Base-by-base conservation (phyloP, 2,329 filamentous ascomycete species). In the Grosmannia huntii region DNA sequence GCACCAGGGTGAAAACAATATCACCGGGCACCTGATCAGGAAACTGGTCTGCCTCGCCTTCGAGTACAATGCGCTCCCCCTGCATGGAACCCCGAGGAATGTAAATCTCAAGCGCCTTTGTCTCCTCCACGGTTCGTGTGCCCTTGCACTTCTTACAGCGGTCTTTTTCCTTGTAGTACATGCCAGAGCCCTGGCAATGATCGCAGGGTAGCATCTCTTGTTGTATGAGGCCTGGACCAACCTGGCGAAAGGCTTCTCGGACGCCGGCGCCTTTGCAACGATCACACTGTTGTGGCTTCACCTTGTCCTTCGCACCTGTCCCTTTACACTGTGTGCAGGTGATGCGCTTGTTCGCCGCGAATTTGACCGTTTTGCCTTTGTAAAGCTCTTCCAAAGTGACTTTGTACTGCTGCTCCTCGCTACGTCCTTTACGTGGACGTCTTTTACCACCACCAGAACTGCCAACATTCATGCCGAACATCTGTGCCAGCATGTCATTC, bases 121-220 rank as follows among this genome's bases (percentile, higher is more conserved):
- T 94, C 73, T 94, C 88, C 66, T 90, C 86, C 51, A 84, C 83
- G 16, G 89, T 90, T 62, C 89, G 83, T 71, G 88, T 89, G 67
- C 94, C 94, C 75, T 97, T 97, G 83, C 94, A 99, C 77, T 94
- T 96, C 79, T 95, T 96, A 79, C 94, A 99, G 69, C 90, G 89
- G 68, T 99, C 94, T 77, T 97, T 97, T 68, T 96, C 90, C 72
- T 92, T 92, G 75, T 85, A 95, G 68, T 91, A 84, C 68, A 85
- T 84, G 6, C 94, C 94, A n/a, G 84, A 81, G 38, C 91, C 92
- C 60, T 85, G 80, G 73, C 94, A 99, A 66, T 86, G 85, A 66
- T 87, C 85, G 72, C 94, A 99, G 41, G 85, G 72, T 44, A 91
- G 83, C 7, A 85, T 83, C 66, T 90, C 86, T 67, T 90, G 87